Conservation (phyloP, 2,329 filamentous ascomycete species). For the Ophiosphaerella korrae region DNA sequence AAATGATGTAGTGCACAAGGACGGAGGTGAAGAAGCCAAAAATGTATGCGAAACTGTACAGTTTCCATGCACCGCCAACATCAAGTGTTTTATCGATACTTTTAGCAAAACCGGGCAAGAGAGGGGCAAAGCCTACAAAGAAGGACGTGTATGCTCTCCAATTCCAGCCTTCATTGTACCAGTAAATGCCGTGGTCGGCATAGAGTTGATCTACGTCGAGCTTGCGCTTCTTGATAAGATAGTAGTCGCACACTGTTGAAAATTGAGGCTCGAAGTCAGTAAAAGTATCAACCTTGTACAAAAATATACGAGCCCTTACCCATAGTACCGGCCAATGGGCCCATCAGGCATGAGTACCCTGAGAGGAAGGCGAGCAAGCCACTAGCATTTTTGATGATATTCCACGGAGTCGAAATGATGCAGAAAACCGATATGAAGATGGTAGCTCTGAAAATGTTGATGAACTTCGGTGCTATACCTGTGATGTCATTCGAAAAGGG, state of each 20-base stretch:
- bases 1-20: slow-evolving; percentile 48
- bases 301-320: too few species aligned
- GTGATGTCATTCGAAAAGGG: slow-evolving; percentile 35
- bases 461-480: slow-evolving; percentile 37
- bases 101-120: slow-evolving; percentile 49
- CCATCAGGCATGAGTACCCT: slow-evolving; percentile 46
- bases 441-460: slow-evolving; percentile 45
- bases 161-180: slow-evolving; percentile 41
- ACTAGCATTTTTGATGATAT: slow-evolving; percentile 45
- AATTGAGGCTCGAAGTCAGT: too few species aligned
- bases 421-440: slow-evolving; percentile 44
- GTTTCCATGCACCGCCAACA: slow-evolving; percentile 49
- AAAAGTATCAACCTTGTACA: too few species aligned
- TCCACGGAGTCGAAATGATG: slow-evolving; percentile 43
- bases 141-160: slow-evolving; percentile 43
- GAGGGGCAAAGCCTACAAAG: slow-evolving; percentile 36
- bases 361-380: slow-evolving; percentile 43
- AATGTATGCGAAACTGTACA: slow-evolving; percentile 51
- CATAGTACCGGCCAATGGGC: slow-evolving; percentile 30
- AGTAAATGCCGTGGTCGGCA: slow-evolving; percentile 38
- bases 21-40: slow-evolving; percentile 48
- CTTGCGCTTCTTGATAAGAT: slow-evolving; percentile 43
- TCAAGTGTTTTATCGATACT: slow-evolving; percentile 45
- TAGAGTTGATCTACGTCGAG: slow-evolving; percentile 43
- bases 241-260: slow-evolving; percentile 44